Conservation (phyloP, 139 green algal species). For the Coccomyxa sp. region DNA sequence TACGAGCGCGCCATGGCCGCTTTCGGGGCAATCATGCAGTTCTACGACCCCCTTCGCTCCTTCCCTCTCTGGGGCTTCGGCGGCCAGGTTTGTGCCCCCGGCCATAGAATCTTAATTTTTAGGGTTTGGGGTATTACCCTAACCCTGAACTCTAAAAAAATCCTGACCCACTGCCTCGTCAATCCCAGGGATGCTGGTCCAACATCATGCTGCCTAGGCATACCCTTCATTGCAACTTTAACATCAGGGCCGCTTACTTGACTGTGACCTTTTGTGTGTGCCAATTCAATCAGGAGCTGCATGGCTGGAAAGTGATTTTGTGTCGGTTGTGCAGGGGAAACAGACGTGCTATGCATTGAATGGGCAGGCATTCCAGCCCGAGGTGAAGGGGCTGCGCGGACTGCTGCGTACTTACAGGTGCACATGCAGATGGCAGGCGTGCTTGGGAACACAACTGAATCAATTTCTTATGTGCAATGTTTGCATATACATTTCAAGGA, state of each 20-base stretch:
- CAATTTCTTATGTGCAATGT: not conserved
- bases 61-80: not conserved
- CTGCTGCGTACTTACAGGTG: not conserved
- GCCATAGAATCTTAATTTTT: too few relatives aligned
- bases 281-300: too few relatives aligned
- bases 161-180: too few relatives aligned
- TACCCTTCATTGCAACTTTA: too few relatives aligned
- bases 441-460: not conserved
- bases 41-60: not conserved
- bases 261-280: too few relatives aligned
- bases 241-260: too few relatives aligned
- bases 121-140: too few relatives aligned
- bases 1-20: not conserved
- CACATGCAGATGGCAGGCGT: not conserved
- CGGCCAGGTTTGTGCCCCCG: not conserved
- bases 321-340: not conserved
- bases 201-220: too few relatives aligned
- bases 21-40: not conserved
- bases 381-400: not conserved
- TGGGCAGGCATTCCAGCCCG: not conserved
- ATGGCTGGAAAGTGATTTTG: too few relatives aligned
- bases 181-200: too few relatives aligned
- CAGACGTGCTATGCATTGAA: not conserved
- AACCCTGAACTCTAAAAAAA: too few relatives aligned
- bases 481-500: not conserved